Evolutionary conservation across 345 rosid genomes (phyloP).

Genomic region (Corymbia maculata): DNA sequence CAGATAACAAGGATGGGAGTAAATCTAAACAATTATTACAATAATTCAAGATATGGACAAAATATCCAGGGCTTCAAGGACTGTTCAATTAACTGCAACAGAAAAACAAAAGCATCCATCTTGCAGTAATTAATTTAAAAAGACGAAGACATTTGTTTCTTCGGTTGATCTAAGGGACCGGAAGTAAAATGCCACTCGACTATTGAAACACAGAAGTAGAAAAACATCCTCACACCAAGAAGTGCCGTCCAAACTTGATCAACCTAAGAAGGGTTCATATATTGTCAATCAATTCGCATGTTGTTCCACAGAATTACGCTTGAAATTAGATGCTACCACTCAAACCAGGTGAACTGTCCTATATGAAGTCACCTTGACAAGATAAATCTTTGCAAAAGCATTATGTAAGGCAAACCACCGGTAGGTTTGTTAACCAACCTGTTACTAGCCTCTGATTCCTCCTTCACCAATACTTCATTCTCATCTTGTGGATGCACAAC

Average conservation of each 20-base stretch:
- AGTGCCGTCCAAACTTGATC: not conserved
- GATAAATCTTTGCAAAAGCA: not conserved
- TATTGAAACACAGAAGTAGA: not conserved
- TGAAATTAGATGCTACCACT: not conserved
- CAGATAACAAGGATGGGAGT: not conserved
- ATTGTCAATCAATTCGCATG: not conserved
- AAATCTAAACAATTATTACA: not conserved
- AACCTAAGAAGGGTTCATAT: not conserved
- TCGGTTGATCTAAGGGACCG: not conserved
- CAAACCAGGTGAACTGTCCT: not conserved
- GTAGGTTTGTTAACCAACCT: constrained; percentile 33
- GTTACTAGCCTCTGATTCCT: constrained; percentile 20
- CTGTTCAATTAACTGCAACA: not conserved
- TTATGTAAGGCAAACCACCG: not conserved
- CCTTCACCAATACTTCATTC: constrained; percentile 23
- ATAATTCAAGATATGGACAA: not conserved
- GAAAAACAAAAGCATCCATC: not conserved
- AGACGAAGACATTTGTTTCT: not conserved
- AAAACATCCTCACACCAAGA: not conserved
- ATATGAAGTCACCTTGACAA: not conserved
- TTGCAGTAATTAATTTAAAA: not conserved
- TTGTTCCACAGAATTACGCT: not conserved
- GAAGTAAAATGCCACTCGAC: not conserved
- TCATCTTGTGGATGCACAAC: constrained; percentile 44
- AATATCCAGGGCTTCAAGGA: not conserved